Conservation (phyloP, 2,329 filamentous ascomycete genomes). For the Apiospora pterosperma region DNA sequence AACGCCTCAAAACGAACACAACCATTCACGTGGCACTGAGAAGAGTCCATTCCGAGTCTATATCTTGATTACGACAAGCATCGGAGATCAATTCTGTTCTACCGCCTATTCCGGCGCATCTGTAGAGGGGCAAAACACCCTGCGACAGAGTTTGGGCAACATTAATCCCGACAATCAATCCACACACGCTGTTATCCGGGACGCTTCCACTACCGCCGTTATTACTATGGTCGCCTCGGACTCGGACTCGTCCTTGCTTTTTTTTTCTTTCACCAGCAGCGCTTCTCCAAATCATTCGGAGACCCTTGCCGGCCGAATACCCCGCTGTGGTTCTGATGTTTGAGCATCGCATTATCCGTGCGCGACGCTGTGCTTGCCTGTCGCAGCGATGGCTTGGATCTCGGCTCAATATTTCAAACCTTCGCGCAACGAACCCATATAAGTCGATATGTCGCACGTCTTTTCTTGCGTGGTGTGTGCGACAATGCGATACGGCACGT, state of each 20-base stretch:
- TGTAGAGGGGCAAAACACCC: neutral
- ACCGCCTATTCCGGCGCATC: neutral
- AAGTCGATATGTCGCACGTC: neutral
- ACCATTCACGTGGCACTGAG: neutral
- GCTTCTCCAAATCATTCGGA: neutral
- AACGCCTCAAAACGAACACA: neutral
- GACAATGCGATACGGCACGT: neutral
- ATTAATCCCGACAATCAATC: neutral
- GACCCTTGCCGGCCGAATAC: neutral
- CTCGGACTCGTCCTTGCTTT: neutral
- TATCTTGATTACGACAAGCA: neutral
- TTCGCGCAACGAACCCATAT: neutral
- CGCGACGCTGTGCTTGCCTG: neutral
- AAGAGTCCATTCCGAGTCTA: neutral
- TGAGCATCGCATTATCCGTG: neutral
- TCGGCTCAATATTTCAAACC: neutral
- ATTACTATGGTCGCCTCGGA: neutral
- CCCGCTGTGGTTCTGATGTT: neutral
- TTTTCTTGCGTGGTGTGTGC: neutral
- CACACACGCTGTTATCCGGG: neutral
- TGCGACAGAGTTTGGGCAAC: neutral
- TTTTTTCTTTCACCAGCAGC: neutral
- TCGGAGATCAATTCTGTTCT: neutral
- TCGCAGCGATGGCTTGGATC: neutral
- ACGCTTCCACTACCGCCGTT: neutral